A percentile compares a stretch with the other conserved stretches of the same genome.
Conservation (phyloP, 1,284 basidiomycete species). For the Ganoderma multipileum region DNA sequence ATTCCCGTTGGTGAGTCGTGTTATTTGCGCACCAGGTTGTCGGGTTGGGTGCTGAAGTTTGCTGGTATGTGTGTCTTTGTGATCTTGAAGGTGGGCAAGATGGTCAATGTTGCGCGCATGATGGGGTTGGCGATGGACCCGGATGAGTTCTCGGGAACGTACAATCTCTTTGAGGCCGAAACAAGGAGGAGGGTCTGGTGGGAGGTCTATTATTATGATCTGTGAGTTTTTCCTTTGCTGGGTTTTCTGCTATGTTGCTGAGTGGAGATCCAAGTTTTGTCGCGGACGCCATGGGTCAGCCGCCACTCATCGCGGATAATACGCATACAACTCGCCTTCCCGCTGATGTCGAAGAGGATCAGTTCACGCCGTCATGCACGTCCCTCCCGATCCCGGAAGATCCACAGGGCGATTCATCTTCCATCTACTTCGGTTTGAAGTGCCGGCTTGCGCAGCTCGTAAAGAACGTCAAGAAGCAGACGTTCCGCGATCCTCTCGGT, state of each 20-base stretch:
- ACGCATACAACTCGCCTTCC: conserved; percentile 56
- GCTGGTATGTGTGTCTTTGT: conserved; percentile 6
- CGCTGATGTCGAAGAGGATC: conserved; percentile 57
- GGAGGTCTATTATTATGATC: conserved; percentile 75
- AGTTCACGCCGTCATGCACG: conserved; percentile 53
- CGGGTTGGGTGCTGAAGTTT: conserved; percentile 9
- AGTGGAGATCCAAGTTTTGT: conserved; percentile 56
- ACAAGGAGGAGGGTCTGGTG: conserved; percentile 72
- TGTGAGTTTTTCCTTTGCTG: conserved; percentile 50
- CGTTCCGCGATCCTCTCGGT: conserved; percentile 44
- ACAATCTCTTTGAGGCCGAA: conserved; percentile 59
- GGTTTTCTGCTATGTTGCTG: conserved; percentile 7
- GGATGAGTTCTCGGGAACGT: conserved; percentile 55
- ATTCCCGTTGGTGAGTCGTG: conserved; percentile 49
- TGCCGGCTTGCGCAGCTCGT: conserved; percentile 58
- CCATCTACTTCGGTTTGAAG: conserved; percentile 53
- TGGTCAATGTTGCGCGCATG: conserved; percentile 67
- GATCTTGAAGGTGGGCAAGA: conserved; percentile 66
- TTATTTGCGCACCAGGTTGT: background rate
- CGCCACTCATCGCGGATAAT: conserved; percentile 59
- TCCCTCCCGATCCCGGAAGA: conserved; percentile 47
- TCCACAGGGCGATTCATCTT: conserved; percentile 40
- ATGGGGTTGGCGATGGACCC: conserved; percentile 70
- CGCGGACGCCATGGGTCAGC: conserved; percentile 67
- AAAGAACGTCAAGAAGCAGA: conserved; percentile 55